These are phyloP conservation scores for Paraglomus occultum DNA, from an alignment of 192 early-diverging fungal species.

Conservation along the genomic window DNA sequence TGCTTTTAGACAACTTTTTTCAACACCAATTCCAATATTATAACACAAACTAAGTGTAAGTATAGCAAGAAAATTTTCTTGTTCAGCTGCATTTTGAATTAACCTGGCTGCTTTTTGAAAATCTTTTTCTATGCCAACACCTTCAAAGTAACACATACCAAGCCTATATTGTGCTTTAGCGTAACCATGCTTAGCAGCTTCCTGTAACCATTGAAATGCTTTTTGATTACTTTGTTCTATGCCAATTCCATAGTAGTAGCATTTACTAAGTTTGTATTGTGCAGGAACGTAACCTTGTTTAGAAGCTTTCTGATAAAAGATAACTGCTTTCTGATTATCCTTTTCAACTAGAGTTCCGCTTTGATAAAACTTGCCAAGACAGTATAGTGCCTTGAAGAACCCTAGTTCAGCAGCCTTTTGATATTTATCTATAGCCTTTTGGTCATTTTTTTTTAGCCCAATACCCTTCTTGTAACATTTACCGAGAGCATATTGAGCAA, in stretches of 20 bases:
- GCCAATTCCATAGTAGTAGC: conserved; percentile 77
- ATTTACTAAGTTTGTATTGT: conserved; percentile 75
- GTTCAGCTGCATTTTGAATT: conserved; percentile 61
- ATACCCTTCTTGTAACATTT: conserved; percentile 65
- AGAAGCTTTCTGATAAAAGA: conserved; percentile 54
- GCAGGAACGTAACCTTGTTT: conserved; percentile 54
- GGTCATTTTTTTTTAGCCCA: conserved; percentile 46
- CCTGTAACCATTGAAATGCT: conserved; percentile 64
- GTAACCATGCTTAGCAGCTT: conserved; percentile 53
- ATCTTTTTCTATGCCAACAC: conserved; percentile 54
- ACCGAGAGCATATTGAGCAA: conserved; percentile 55
- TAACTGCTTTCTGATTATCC: neutral
- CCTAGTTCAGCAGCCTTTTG: conserved; percentile 61
- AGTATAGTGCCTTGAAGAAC: conserved; percentile 75
- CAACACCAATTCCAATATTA: conserved; percentile 1
- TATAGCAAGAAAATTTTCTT: conserved; percentile 74
- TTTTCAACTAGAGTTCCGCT: conserved; percentile 64
- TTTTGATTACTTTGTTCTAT: conserved; percentile 57
- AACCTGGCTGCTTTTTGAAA: conserved; percentile 52
- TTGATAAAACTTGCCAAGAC: conserved; percentile 79
- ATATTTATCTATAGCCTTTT: conserved; percentile 63
- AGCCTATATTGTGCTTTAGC: conserved; percentile 54
- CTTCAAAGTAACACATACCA: conserved; percentile 59
- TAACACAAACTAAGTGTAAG: neutral
- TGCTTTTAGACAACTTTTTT: neutral